Evolutionary conservation across 2,329 filamentous ascomycete genomes (phyloP), one percentile per base, ranked within the genome.

Genomic region (Aspergillus texensis): DNA sequence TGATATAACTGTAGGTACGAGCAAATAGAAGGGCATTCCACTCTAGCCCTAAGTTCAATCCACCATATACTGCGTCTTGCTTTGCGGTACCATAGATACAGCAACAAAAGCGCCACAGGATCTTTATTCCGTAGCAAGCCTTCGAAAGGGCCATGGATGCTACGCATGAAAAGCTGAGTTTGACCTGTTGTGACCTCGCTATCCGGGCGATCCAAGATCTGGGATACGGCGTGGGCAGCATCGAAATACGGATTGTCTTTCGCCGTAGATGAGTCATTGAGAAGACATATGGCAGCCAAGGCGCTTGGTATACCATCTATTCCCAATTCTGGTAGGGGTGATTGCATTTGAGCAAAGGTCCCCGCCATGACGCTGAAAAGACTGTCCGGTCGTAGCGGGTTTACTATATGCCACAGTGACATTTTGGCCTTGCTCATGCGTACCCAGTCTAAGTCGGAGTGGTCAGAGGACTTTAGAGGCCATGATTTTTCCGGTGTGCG

Each of bases 371-470:
- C 67, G 32, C 45, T 66, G 67, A 87, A 87, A 2, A 84, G 65
- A 58, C 83, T 85, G 21, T 84, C 82, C 0, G 77, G 68, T 11
- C 83, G 77, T 4, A 78, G 63, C 0, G 85, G 83, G 57, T 88
- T 78, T 1, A 83, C 77, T 0, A 88, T 71, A 1, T 79, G 70
- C 81, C 83, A 88, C 1, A 89, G 77, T 4, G 80, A 79, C 59
- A 78, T 81, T 73, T 89, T 89, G 0, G 85, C 85, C 14, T 85
- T 80, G 62, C 79, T 82, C 71, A 89, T 81, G 57, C 78, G 83
- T 2, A 89, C 71, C 88, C 87, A 90, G 68, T 85, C 80, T 1
- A 89, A 76, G 65, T 88, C 85, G 0, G 75, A 69, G 0, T 76
- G 63, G 0, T 76, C 76, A 0, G 77, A 71, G 2, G 75, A 65